phyloP scores from a whole-genome alignment of 177 flowering plant genomes.

The Vitis hybrid region DNA sequence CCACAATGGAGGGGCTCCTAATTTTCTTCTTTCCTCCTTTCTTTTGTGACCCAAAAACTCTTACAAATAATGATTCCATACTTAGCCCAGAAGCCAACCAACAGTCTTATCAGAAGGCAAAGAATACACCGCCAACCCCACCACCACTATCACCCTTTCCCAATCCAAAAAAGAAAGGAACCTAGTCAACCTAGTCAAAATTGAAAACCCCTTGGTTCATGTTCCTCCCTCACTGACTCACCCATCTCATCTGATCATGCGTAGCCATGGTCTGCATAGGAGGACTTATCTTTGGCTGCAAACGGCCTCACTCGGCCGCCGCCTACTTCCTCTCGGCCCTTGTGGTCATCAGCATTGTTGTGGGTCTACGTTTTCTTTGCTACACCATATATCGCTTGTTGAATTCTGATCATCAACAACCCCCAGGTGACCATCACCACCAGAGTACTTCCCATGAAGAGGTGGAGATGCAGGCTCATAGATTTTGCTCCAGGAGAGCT shows the following conservation, averaged over 20 bases:
- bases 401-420: neutral
- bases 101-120: slow-evolving; percentile 3
- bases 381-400: slow-evolving; percentile 14
- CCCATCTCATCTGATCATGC: neutral
- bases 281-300: slow-evolving; percentile 25
- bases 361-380: slow-evolving; percentile 22
- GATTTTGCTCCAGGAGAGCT: too few species aligned
- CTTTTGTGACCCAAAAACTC: neutral
- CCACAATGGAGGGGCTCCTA: too few species aligned
- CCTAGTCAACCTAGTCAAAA: neutral
- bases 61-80: slow-evolving; percentile 1
- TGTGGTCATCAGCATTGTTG: slow-evolving; percentile 24
- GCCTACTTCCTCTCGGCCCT: slow-evolving; percentile 28
- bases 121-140: neutral
- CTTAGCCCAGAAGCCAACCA: slow-evolving; percentile 8
- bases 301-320: slow-evolving; percentile 13
- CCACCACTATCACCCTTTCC: neutral
- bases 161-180: slow-evolving; percentile 1
- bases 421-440: neutral
- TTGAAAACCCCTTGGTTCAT: too few species aligned
- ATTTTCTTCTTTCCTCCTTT: neutral
- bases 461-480: slow-evolving; percentile 15
- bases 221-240: too few species aligned
- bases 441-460: slow-evolving; percentile 2
- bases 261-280: slow-evolving; percentile 35